Percentiles rank a stretch among this genome's conserved stretches.
Conservation (phyloP, 2,329 filamentous ascomycete species). For the Aspergillus sp. region DNA sequence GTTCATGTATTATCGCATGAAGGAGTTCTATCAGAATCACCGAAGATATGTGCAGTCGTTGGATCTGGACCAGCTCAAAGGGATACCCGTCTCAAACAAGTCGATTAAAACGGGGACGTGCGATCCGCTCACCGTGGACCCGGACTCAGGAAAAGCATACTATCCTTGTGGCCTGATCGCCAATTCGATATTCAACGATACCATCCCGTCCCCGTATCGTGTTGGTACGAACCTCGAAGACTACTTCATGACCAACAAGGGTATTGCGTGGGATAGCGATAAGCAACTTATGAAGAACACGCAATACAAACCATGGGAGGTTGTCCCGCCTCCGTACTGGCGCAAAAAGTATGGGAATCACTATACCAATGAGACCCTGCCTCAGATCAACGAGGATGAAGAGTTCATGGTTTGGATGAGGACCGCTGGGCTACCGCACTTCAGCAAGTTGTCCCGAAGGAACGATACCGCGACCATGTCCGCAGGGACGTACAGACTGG, state of each 20-base stretch:
- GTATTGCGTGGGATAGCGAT: conserved; percentile 83
- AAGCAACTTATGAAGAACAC: conserved; percentile 65
- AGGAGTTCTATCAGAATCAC: conserved; percentile 99
- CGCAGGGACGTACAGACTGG: conserved; percentile 63
- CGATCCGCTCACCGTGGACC: conserved; percentile 56
- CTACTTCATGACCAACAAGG: conserved; percentile 67
- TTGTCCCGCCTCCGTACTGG: conserved; percentile 86
- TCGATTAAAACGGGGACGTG: conserved; percentile 63
- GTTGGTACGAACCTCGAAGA: conserved; percentile 40
- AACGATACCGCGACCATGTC: conserved; percentile 64
- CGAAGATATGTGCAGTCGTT: conserved; percentile 90
- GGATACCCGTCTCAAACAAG: conserved; percentile 50
- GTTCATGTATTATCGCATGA: conserved; percentile 87
- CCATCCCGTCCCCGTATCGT: conserved; percentile 58
- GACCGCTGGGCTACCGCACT: conserved; percentile 83
- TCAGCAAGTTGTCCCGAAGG: conserved; percentile 83
- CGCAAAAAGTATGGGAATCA: conserved; percentile 55
- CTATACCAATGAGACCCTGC: conserved; percentile 59
- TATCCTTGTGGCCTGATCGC: conserved; percentile 95
- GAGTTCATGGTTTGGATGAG: conserved; percentile 98
- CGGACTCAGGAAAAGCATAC: conserved; percentile 55
- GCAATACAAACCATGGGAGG: conserved; percentile 54
- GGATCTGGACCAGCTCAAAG: conserved; percentile 72
- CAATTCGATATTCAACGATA: conserved; percentile 96
- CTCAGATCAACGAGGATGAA: conserved; percentile 65